These are phyloP conservation scores for Petunia axillaris DNA, from an alignment of 257 asterid genomes.

Conservation along the genomic window DNA sequence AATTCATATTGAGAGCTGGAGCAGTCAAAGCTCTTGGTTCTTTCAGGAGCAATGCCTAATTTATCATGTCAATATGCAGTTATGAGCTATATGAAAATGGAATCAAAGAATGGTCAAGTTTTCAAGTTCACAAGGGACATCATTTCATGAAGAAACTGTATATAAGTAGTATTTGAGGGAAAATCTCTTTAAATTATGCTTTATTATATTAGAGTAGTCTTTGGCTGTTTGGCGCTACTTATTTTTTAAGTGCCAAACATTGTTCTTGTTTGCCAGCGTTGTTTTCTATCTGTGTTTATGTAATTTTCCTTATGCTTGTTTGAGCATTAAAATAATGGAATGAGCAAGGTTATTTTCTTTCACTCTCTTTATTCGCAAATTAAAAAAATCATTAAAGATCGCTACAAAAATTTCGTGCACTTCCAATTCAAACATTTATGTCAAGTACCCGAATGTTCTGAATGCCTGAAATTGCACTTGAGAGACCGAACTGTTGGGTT, in stretches of 20 bases:
- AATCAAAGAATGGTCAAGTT: not conserved
- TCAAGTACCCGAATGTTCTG: too few relatives aligned
- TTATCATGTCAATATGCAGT: too few relatives aligned
- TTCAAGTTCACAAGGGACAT: not conserved
- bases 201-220: not conserved
- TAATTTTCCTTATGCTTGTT: not conserved
- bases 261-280: not conserved
- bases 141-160: not conserved
- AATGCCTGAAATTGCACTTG: too few relatives aligned
- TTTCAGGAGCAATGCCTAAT: slow-evolving; percentile 57
- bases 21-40: slow-evolving; percentile 80
- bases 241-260: not conserved
- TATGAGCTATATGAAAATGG: not conserved
- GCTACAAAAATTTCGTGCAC: too few relatives aligned
- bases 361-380: not conserved
- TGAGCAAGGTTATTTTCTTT: not conserved
- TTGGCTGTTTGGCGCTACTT: not conserved
- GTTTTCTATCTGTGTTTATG: not conserved
- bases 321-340: not conserved
- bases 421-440: too few relatives aligned
- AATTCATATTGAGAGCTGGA: slow-evolving; percentile 65
- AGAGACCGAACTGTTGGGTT: too few relatives aligned
- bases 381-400: too few relatives aligned
- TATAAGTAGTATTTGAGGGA: not conserved
- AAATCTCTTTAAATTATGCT: not conserved